Percentiles rank a stretch among this genome's conserved stretches.
Evolutionary conservation across 208 protist genomes (phyloP).

Genomic region (Leptomonas seymouri): DNA sequence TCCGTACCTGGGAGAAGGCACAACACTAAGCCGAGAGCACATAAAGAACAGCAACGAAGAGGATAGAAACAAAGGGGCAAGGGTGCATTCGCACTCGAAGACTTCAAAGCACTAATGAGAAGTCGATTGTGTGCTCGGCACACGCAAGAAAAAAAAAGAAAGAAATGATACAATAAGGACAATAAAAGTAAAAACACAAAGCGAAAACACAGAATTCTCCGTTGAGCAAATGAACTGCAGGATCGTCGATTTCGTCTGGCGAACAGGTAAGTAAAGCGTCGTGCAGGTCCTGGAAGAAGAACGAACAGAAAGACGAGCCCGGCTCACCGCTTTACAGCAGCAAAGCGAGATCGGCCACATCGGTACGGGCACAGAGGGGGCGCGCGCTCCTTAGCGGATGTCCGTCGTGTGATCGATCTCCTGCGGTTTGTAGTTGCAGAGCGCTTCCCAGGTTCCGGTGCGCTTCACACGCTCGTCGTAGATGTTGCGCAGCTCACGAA

Average conservation of each 20-base stretch:
- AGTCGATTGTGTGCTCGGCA: conserved; percentile 1
- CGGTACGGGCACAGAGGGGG: too few species aligned
- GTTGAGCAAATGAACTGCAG: conserved; percentile 9
- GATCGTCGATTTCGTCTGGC: not conserved
- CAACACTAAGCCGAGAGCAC: too few species aligned
- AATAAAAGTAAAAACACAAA: conserved; percentile 10
- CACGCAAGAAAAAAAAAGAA: conserved; percentile 11
- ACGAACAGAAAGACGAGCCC: not conserved
- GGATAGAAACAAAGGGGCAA: conserved; percentile 3
- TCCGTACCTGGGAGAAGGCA: too few species aligned
- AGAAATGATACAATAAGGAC: not conserved
- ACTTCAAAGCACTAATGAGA: not conserved
- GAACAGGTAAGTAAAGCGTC: not conserved
- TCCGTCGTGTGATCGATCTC: conserved; percentile 84
- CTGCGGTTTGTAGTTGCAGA: conserved; percentile 69
- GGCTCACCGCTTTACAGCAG: not conserved
- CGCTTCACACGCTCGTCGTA: conserved; percentile 57
- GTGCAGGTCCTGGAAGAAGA: conserved; percentile 5
- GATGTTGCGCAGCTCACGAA: conserved; percentile 65
- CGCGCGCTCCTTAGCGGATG: conserved; percentile 49
- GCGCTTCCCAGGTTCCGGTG: conserved; percentile 72
- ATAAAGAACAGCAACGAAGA: too few species aligned
- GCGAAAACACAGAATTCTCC: conserved; percentile 1
- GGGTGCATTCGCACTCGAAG: too few species aligned
- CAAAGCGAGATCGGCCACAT: not conserved